These are phyloP conservation scores for Diaporthe sp. DNA, from an alignment of 2,329 filamentous ascomycete genomes.

Conservation along the genomic window DNA sequence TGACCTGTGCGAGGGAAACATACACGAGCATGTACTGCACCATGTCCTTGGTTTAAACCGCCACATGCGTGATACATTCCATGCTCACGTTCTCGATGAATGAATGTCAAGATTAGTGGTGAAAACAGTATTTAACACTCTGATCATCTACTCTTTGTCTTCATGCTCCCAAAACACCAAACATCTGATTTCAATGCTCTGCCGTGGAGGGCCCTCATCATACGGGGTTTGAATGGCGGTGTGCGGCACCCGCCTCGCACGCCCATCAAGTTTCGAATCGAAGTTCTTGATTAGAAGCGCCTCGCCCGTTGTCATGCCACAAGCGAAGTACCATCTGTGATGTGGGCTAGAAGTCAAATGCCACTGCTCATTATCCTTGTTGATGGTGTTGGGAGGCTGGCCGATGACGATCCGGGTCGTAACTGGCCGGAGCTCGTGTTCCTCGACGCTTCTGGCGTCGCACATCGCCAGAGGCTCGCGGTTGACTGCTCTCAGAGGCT, in stretches of 20 bases:
- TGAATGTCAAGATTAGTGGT: not conserved
- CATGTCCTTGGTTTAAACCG: not conserved
- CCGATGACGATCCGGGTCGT: conserved; percentile 12
- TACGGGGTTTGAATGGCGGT: conserved; percentile 15
- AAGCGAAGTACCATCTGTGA: conserved; percentile 67
- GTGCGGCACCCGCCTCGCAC: conserved; percentile 23
- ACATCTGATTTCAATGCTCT: conserved; percentile 39
- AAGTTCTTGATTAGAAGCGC: conserved; percentile 71
- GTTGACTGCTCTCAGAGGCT: not conserved
- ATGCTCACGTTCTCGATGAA: not conserved
- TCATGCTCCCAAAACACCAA: conserved; percentile 31
- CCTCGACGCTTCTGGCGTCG: conserved; percentile 1
- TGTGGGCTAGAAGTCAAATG: conserved; percentile 46
- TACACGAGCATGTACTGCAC: not conserved
- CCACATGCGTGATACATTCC: not conserved
- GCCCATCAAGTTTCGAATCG: conserved; percentile 52
- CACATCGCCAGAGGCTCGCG: conserved; percentile 10
- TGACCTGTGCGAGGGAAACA: not conserved
- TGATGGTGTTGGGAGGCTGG: conserved; percentile 1
- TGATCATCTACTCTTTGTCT: not conserved
- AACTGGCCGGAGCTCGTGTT: not conserved
- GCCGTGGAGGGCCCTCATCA: conserved; percentile 23
- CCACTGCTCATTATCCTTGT: conserved; percentile 16
- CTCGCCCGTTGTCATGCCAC: conserved; percentile 63
- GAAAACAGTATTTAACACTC: not conserved